phyloP scores from a whole-genome alignment of 2,329 filamentous ascomycete genomes.

The Coniochaeta prunicola region DNA sequence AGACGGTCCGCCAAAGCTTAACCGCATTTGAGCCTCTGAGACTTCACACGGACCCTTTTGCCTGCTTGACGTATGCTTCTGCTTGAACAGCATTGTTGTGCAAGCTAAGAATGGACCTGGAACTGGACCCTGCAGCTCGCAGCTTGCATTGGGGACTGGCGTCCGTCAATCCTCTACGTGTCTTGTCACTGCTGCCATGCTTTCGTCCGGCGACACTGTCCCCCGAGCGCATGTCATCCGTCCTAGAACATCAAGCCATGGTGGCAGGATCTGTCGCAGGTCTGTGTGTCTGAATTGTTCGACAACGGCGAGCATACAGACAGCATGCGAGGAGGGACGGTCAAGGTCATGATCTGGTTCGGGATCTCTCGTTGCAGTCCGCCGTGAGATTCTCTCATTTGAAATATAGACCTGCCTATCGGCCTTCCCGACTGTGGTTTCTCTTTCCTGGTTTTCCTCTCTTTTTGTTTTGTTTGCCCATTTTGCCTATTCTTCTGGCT shows the following conservation, averaged over 20 bases:
- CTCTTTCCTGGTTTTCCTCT: neutral
- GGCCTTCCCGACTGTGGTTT: neutral
- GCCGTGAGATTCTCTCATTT: neutral
- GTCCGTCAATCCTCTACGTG: neutral
- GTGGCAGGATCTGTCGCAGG: neutral
- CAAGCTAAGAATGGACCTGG: neutral
- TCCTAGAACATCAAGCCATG: neutral
- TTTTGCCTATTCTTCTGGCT: conserved; percentile 1
- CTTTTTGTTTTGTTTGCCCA: conserved; percentile 1
- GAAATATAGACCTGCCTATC: neutral
- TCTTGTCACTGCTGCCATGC: neutral
- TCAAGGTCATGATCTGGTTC: neutral
- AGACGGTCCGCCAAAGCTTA: neutral
- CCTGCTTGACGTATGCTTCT: neutral
- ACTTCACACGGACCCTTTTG: neutral
- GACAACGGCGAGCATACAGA: neutral
- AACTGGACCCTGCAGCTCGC: neutral
- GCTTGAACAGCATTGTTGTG: neutral
- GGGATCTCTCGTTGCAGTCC: neutral
- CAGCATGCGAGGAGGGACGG: neutral
- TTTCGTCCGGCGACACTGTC: neutral
- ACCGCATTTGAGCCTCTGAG: neutral
- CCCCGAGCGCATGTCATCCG: neutral
- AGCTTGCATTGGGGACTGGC: neutral
- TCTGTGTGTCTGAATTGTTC: neutral